Evolutionary conservation across 192 early-diverging fungal species (phyloP).

Genomic region (Mortierella hygrophila): DNA sequence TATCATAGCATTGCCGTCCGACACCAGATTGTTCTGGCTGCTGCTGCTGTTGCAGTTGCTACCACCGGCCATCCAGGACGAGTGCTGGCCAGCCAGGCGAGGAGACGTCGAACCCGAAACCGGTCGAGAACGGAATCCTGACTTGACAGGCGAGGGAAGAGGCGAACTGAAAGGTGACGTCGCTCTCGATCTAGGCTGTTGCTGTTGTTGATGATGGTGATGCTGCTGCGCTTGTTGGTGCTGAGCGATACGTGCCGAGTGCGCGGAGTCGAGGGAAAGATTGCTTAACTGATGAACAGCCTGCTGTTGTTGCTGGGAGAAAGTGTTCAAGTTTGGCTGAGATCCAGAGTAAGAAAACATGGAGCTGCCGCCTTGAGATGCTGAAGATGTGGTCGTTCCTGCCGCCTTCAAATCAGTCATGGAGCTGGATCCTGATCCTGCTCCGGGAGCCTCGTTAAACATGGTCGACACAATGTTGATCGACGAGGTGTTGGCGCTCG

Average conservation of each 20-base stretch:
- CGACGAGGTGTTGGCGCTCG: slow-evolving; percentile 56
- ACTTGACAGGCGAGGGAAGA: slow-evolving; percentile 47
- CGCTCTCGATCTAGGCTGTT: slow-evolving; percentile 31
- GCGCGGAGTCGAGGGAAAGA: slow-evolving; percentile 22
- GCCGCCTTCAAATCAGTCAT: not conserved
- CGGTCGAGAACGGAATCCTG: slow-evolving; percentile 51
- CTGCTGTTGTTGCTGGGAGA: slow-evolving; percentile 53
- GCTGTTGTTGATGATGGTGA: not conserved
- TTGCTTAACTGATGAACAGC: slow-evolving; percentile 48
- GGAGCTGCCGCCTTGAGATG: slow-evolving; percentile 27
- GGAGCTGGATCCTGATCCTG: slow-evolving; percentile 33
- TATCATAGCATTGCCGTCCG: slow-evolving; percentile 37
- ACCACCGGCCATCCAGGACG: slow-evolving; percentile 24
- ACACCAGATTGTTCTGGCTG: slow-evolving; percentile 18
- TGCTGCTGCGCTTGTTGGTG: slow-evolving; percentile 28
- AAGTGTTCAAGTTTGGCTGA: slow-evolving; percentile 19
- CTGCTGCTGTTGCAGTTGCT: slow-evolving; percentile 9
- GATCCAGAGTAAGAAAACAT: slow-evolving; percentile 19
- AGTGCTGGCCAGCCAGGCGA: slow-evolving; percentile 27
- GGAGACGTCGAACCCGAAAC: slow-evolving; percentile 51
- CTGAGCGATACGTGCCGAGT: not conserved
- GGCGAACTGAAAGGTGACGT: slow-evolving; percentile 43
- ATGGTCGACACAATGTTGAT: slow-evolving; percentile 57
- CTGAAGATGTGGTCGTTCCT: slow-evolving; percentile 10
- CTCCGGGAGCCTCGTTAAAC: slow-evolving; percentile 35